Percentiles rank a stretch among this genome's conserved stretches.
Conservation (phyloP, 345 rosid genomes). For the Zanthoxylum bungeanum region DNA sequence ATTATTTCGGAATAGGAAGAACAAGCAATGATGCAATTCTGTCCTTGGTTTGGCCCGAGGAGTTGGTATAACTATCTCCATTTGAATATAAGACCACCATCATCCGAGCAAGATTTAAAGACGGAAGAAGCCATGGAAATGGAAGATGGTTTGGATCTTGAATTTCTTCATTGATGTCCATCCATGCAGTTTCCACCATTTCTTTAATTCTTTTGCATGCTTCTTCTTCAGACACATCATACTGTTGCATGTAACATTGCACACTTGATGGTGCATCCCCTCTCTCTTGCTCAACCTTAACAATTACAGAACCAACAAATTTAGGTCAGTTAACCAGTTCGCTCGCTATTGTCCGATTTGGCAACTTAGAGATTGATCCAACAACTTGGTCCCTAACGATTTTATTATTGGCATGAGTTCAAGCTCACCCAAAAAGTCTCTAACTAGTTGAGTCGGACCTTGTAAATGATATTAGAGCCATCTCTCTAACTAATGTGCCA, state of each 20-base stretch:
- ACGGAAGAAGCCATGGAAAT: background rate
- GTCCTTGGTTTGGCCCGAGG: background rate
- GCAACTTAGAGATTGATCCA: no score
- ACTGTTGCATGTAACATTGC: conserved; percentile 2
- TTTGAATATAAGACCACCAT: background rate
- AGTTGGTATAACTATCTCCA: background rate
- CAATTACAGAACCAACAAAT: background rate
- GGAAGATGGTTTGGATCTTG: background rate
- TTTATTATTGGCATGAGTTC: no score
- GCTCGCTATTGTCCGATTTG: no score
- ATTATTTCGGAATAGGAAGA: background rate
- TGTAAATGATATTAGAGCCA: no score
- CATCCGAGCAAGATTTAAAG: conserved; percentile 5
- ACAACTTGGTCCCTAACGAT: no score
- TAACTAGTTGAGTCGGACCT: no score
- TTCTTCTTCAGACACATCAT: conserved; percentile 4
- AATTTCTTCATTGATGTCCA: conserved; percentile 1
- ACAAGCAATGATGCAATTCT: conserved; percentile 1
- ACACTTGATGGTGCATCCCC: conserved; percentile 6
- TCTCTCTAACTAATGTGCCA: no score
- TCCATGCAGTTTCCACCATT: conserved; percentile 2
- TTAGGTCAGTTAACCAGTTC: no score
- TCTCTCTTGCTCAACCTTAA: conserved; percentile 4
- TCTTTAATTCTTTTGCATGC: background rate
- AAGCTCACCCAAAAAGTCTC: no score